Evolutionary conservation across 805 yeast genomes (phyloP).

Genomic region (Barnettozyma sp.): DNA sequence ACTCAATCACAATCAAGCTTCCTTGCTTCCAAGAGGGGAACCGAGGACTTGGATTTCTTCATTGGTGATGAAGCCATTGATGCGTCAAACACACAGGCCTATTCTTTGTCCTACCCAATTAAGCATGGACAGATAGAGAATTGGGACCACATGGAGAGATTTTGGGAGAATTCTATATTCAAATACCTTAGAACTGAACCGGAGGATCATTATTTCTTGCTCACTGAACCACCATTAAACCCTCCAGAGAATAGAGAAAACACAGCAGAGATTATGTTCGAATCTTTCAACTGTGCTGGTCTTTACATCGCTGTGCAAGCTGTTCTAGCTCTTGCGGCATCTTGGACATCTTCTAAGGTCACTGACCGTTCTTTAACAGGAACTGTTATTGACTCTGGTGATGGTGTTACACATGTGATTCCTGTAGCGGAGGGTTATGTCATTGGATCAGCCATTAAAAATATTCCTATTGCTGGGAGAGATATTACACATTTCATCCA

Average conservation of each 20-base stretch:
- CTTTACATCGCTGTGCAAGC: slow-evolving; percentile 98
- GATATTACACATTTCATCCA: slow-evolving; percentile 94
- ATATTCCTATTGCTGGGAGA: slow-evolving; percentile 97
- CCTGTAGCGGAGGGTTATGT: slow-evolving; percentile 99
- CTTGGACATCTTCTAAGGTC: slow-evolving; percentile 97
- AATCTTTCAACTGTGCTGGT: slow-evolving; percentile 97
- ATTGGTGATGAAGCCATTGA: slow-evolving; percentile 93
- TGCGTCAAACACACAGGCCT: slow-evolving; percentile 88
- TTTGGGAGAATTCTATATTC: slow-evolving; percentile 96
- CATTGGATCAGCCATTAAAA: slow-evolving; percentile 94
- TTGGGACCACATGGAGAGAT: slow-evolving; percentile 99
- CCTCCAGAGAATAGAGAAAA: slow-evolving; percentile 99
- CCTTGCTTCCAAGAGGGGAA: slow-evolving; percentile 60
- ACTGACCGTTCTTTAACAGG: slow-evolving; percentile 95
- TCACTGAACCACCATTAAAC: slow-evolving; percentile 97
- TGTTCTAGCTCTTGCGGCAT: slow-evolving; percentile 95
- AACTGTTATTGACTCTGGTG: slow-evolving; percentile 97
- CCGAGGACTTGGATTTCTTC: slow-evolving; percentile 88
- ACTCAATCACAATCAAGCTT: slow-evolving; percentile 35
- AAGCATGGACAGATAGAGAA: slow-evolving; percentile 97
- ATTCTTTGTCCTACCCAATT: slow-evolving; percentile 85
- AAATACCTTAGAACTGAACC: slow-evolving; percentile 97
- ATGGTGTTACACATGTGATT: slow-evolving; percentile 80
- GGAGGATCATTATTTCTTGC: slow-evolving; percentile 91
- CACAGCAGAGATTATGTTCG: slow-evolving; percentile 98